Evolutionary conservation across 2,329 filamentous ascomycete genomes (phyloP).

Genomic region (Xylaria sp.): DNA sequence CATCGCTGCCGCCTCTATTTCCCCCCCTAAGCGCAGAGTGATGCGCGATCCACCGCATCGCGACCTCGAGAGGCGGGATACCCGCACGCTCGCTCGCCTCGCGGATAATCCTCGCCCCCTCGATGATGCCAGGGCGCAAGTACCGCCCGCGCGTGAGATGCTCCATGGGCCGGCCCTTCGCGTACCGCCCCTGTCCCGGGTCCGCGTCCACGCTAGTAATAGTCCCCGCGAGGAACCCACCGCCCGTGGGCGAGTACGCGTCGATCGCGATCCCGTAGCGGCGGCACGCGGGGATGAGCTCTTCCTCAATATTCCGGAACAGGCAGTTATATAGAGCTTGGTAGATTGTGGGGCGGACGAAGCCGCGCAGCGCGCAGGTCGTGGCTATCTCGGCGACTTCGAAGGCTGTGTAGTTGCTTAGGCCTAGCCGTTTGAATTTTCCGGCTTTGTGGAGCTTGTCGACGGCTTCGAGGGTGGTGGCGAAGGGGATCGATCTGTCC

Average conservation of each 20-base stretch:
- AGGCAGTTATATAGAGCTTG: conserved; percentile 75
- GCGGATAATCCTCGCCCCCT: conserved; percentile 71
- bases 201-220: conserved; percentile 67
- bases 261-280: conserved; percentile 79
- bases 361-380: conserved; percentile 75
- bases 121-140: conserved; percentile 66
- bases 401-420: conserved; percentile 83
- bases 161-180: conserved; percentile 34
- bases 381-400: conserved; percentile 85
- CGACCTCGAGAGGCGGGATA: conserved; percentile 71
- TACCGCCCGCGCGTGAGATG: conserved; percentile 66
- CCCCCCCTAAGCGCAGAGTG: conserved; percentile 63
- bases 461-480: conserved; percentile 74
- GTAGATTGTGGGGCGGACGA: conserved; percentile 83
- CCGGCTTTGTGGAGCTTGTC: conserved; percentile 82
- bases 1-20: conserved; percentile 54
- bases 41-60: conserved; percentile 73
- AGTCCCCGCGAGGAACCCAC: conserved; percentile 78
- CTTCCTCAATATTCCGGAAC: conserved; percentile 73
- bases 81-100: conserved; percentile 67
- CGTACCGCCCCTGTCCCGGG: conserved; percentile 72
- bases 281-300: conserved; percentile 73
- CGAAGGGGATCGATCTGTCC: conserved; percentile 71
- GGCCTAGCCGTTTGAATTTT: conserved; percentile 78
- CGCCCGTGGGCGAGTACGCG: conserved; percentile 81